A percentile compares a stretch with the other conserved stretches of the same genome.
phyloP scores from a whole-genome alignment of 2,329 filamentous ascomycete genomes.

The Penicillium expansum region DNA sequence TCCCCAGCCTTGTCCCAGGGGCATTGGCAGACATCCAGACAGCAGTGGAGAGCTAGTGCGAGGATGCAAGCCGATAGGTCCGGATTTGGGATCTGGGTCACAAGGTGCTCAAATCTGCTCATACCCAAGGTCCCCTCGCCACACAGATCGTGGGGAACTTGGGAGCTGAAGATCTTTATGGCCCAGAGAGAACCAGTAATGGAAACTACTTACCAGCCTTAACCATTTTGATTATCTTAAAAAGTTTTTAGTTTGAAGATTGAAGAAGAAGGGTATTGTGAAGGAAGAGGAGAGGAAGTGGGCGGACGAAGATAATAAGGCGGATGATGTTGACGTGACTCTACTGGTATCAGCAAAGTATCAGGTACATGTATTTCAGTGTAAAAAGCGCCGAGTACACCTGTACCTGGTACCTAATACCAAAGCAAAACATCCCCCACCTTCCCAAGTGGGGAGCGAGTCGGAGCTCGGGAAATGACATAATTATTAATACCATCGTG shows the following conservation, averaged over 20 bases:
- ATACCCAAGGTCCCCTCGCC: constrained; percentile 38
- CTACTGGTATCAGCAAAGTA: constrained; percentile 5
- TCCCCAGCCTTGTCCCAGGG: neutral
- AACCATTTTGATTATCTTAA: constrained; percentile 79
- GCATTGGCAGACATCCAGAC: neutral
- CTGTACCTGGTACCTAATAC: constrained; percentile 1
- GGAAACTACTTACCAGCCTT: constrained; percentile 75
- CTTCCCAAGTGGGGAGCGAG: constrained; percentile 21
- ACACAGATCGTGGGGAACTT: constrained; percentile 27
- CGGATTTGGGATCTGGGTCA: constrained; percentile 18
- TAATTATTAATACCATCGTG: constrained; percentile 11
- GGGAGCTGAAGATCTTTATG: constrained; percentile 3
- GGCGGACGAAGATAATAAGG: constrained; percentile 23
- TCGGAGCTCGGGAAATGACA: constrained; percentile 24
- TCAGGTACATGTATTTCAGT: constrained; percentile 9
- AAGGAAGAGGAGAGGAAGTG: constrained; percentile 17
- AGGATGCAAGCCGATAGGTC: constrained; percentile 29
- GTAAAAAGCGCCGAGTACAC: fast-evolving
- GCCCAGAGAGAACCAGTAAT: constrained; percentile 23
- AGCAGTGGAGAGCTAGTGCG: constrained; percentile 8
- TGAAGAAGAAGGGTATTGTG: constrained; percentile 7
- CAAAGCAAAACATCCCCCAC: constrained; percentile 21
- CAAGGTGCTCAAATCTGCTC: constrained; percentile 47
- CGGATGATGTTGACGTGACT: constrained; percentile 29
- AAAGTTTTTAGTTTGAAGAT: constrained; percentile 17